Conservation (phyloP, 192 early-diverging fungal genomes). For the Coemansia sp. region DNA sequence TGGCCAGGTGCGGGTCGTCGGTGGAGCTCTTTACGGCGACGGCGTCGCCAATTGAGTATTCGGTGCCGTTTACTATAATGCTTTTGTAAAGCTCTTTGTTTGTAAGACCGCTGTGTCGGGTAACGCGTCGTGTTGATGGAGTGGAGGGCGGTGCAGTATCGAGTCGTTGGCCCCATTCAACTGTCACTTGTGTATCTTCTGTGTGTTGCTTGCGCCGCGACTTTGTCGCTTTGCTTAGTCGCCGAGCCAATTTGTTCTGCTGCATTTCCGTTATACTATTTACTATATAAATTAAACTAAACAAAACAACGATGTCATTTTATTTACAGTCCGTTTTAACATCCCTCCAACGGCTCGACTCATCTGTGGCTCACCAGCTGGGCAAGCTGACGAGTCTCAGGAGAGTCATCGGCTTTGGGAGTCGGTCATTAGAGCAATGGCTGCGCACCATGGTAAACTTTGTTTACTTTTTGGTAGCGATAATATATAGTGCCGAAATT, state of each 20-base stretch:
- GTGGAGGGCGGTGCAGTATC: slow-evolving; percentile 8
- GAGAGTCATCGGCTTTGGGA: too few species aligned
- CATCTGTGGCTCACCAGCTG: too few species aligned
- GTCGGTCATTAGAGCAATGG: too few species aligned
- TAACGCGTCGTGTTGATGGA: slow-evolving; percentile 50
- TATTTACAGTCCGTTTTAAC: too few species aligned
- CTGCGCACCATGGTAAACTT: too few species aligned
- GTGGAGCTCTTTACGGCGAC: slow-evolving; percentile 34
- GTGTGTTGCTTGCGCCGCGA: slow-evolving; percentile 22
- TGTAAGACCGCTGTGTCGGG: slow-evolving; percentile 58
- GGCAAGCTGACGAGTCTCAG: too few species aligned
- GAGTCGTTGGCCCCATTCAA: slow-evolving; percentile 40
- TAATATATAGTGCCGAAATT: too few species aligned
- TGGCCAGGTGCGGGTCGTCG: slow-evolving; percentile 53
- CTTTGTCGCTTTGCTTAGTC: slow-evolving; percentile 31
- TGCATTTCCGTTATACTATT: neutral
- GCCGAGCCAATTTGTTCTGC: slow-evolving; percentile 32
- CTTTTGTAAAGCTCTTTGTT: slow-evolving; percentile 53
- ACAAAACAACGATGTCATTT: neutral
- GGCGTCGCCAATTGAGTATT: slow-evolving; percentile 48
- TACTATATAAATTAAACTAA: neutral
- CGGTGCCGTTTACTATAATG: slow-evolving; percentile 47
- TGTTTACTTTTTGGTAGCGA: too few species aligned
- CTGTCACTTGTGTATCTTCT: slow-evolving; percentile 18
- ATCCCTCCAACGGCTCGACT: too few species aligned